A percentile compares a stretch with the other conserved stretches of the same genome.
phyloP scores from a whole-genome alignment of 495 filamentous ascomycete genomes.

The Cairneyella variabilis region DNA sequence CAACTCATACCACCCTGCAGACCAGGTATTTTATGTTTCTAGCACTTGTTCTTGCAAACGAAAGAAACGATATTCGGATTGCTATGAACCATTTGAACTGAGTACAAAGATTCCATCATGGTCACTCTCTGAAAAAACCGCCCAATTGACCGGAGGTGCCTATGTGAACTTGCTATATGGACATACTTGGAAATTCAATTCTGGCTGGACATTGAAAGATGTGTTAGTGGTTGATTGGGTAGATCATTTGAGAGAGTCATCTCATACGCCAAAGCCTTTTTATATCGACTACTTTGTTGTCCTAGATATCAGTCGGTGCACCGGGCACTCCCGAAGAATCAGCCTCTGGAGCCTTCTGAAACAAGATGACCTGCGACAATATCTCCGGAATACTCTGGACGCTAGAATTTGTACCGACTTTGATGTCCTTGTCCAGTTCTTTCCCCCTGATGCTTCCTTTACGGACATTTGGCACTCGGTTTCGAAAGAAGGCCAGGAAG shows the following conservation, averaged over 20 bases:
- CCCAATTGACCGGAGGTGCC: neutral
- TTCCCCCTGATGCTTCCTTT: neutral
- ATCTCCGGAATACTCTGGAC: neutral
- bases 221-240: neutral
- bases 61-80: neutral
- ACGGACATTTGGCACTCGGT: neutral
- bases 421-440: neutral
- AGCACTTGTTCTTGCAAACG: neutral
- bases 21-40: neutral
- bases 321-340: neutral
- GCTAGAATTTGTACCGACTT: neutral
- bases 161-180: neutral
- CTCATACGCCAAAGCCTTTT: neutral
- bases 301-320: neutral
- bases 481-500: neutral
- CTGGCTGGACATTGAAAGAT: neutral
- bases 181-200: neutral
- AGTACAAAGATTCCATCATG: neutral
- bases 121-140: neutral
- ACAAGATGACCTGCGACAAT: neutral
- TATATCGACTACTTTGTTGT: neutral
- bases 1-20: neutral
- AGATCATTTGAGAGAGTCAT: neutral
- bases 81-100: neutral
- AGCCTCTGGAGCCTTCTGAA: neutral